Base-by-base conservation (phyloP, 2,329 filamentous ascomycete species). In the Aspergillus nomiae region DNA sequence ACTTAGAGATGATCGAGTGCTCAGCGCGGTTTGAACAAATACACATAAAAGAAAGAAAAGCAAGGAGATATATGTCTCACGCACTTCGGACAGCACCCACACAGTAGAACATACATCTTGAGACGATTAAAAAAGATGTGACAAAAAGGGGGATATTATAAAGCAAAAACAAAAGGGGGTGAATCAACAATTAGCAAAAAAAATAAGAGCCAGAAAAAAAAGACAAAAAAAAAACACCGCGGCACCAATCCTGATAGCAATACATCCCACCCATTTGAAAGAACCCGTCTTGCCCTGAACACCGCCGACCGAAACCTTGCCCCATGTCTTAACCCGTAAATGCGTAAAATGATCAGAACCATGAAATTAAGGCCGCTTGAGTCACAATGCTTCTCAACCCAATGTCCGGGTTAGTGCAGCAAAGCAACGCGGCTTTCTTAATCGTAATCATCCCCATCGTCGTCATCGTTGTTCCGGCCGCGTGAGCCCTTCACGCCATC, bases 401-500 rank as follows among this genome's bases (percentile, higher is more conserved):
- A 26, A 16, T 16, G n/a, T 48, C 16, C 21, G 10, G 45, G 11
- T 24, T 26, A 48, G 45, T 26, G 24, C 21, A 56, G 61, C 36
- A 45, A 48, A 43, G 10, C 53, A 53, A 56, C 50, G 53, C 41
- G 55, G 53, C 56, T 45, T 43, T 51, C 59, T 62, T 70, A 77
- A 58, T 74, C 73, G 51, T 76, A 71, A 36, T 72, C 72, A 48
- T 75, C 74, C 12, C 71, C 74, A 26, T 77, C 74, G 14, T 76
- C 74, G 5, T 69, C 73, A 28, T 77, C 74, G 32, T 72, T 74
- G 51, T 73, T 73, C 12, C 75, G 74, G 46, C 75, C 74, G 6
- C 74, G 71, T 4, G 63, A 81, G 58, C 67, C 78, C 72, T 77
- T 85, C 79, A 72, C 82, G 73, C 90, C 89, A 72, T 97, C 94